Conservation (phyloP, 352 stramenopile genomes). For the Globisporangium abappressorium region DNA sequence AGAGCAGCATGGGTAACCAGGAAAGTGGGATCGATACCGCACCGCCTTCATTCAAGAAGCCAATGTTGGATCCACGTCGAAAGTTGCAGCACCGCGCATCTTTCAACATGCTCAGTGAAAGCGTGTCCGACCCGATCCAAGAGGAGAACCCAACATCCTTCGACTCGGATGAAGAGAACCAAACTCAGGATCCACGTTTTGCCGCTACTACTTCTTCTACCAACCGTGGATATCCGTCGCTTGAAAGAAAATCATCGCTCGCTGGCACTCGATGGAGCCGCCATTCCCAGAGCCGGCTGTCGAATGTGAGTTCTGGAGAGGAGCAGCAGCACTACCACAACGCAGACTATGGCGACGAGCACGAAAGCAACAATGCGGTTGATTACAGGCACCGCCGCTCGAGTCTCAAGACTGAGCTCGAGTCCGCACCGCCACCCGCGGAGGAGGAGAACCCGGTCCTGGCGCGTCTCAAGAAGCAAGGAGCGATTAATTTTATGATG, state of each 20-base stretch:
- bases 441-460: constrained; percentile 71
- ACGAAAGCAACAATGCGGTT: constrained; percentile 36
- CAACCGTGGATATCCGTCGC: constrained; percentile 3
- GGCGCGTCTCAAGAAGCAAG: constrained; percentile 74
- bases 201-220: background rate
- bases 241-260: constrained; percentile 23
- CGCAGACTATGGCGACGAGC: constrained; percentile 17
- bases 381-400: constrained; percentile 34
- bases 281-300: constrained; percentile 16
- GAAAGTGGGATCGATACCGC: constrained; percentile 16
- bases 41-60: constrained; percentile 25
- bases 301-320: constrained; percentile 32
- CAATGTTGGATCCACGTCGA: constrained; percentile 47
- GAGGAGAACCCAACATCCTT: constrained; percentile 56
- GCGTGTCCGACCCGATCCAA: constrained; percentile 48
- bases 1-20: constrained; percentile 19
- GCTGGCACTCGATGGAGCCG: constrained; percentile 21
- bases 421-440: constrained; percentile 24
- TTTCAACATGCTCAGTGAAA: constrained; percentile 61
- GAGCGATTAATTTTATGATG: constrained; percentile 84
- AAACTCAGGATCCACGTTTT: constrained; percentile 1
- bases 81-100: constrained; percentile 66
- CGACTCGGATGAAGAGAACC: constrained; percentile 48
- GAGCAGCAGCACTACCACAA: constrained; percentile 8
- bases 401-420: constrained; percentile 47